These are phyloP conservation scores for Auriscalpium vulgare DNA, from an alignment of 768 basidiomycete genomes.

Conservation along the genomic window DNA sequence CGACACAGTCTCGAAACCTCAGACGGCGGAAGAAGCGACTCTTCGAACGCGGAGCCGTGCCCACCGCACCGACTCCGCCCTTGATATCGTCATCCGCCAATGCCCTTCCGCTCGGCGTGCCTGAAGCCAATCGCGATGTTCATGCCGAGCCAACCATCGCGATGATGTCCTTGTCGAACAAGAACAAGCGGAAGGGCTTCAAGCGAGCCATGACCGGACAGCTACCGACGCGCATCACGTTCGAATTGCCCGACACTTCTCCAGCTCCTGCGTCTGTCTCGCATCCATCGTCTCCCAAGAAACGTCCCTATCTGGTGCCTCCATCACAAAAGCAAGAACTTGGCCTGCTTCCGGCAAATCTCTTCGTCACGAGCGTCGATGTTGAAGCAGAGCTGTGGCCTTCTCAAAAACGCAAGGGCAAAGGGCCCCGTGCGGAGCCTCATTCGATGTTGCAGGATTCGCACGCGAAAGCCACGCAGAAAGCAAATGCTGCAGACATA, in stretches of 20 bases:
- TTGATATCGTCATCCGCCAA: conserved; percentile 35
- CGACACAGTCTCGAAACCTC: conserved; percentile 51
- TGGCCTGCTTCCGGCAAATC: conserved; percentile 45
- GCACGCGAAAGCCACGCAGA: background rate
- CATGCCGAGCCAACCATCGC: conserved; percentile 27
- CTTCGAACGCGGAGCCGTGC: conserved; percentile 20
- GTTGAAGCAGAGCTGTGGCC: conserved; percentile 46
- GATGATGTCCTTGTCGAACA: conserved; percentile 56
- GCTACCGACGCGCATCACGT: conserved; percentile 47
- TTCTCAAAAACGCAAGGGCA: conserved; percentile 24
- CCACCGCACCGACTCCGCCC: conserved; percentile 10
- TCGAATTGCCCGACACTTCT: conserved; percentile 22
- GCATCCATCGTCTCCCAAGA: conserved; percentile 3
- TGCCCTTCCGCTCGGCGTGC: conserved; percentile 33
- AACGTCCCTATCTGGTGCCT: conserved; percentile 38
- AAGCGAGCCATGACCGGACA: conserved; percentile 39
- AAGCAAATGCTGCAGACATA: background rate
- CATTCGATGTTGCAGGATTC: background rate
- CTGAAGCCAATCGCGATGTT: background rate
- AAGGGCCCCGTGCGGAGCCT: conserved; percentile 23
- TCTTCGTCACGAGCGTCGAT: conserved; percentile 69
- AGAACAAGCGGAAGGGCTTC: conserved; percentile 69
- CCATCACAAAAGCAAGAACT: conserved; percentile 52
- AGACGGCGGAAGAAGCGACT: conserved; percentile 43
- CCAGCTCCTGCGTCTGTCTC: conserved; percentile 6